These are phyloP conservation scores for Heterobasidion irregulare DNA, from an alignment of 1,284 basidiomycete genomes.

Conservation along the genomic window DNA sequence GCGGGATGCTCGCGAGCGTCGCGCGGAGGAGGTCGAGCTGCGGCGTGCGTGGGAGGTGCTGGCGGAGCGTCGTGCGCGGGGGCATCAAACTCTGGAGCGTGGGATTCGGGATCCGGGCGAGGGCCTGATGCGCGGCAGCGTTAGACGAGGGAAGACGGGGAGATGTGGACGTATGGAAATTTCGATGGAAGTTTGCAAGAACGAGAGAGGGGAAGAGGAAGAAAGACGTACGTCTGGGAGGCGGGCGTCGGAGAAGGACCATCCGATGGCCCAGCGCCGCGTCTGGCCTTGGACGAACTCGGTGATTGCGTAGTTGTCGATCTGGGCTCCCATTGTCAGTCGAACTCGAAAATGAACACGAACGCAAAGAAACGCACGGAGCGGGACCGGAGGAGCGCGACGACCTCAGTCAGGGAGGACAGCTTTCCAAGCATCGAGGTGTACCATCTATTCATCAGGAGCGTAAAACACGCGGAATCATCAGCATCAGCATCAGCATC, in stretches of 20 bases:
- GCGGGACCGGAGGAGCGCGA: slow-evolving; percentile 42
- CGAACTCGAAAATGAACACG: background rate
- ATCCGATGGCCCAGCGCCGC: slow-evolving; percentile 81
- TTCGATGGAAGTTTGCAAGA: background rate
- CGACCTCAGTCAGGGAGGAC: slow-evolving; percentile 59
- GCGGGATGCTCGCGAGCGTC: slow-evolving; percentile 17
- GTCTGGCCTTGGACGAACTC: slow-evolving; percentile 84
- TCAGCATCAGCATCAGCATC: no score
- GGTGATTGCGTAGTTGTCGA: slow-evolving; percentile 79
- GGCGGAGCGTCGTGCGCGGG: slow-evolving; percentile 42
- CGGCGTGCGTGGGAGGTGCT: slow-evolving; percentile 19
- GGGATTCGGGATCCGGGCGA: slow-evolving; percentile 40
- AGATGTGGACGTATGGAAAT: background rate
- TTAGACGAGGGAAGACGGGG: background rate
- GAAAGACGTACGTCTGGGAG: slow-evolving; percentile 65
- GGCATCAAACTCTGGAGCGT: slow-evolving; percentile 44
- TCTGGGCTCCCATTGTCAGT: slow-evolving; percentile 32
- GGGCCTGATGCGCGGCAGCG: slow-evolving; percentile 22
- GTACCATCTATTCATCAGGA: slow-evolving; percentile 70
- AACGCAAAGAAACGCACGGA: slow-evolving; percentile 29
- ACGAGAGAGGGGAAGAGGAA: background rate
- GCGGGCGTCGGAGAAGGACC: slow-evolving; percentile 62
- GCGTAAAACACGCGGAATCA: background rate
- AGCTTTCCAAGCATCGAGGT: slow-evolving; percentile 89
- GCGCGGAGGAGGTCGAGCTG: slow-evolving; percentile 8